phyloP scores from a whole-genome alignment of 2,329 filamentous ascomycete genomes.

The Teratosphaeria nubilosa region DNA sequence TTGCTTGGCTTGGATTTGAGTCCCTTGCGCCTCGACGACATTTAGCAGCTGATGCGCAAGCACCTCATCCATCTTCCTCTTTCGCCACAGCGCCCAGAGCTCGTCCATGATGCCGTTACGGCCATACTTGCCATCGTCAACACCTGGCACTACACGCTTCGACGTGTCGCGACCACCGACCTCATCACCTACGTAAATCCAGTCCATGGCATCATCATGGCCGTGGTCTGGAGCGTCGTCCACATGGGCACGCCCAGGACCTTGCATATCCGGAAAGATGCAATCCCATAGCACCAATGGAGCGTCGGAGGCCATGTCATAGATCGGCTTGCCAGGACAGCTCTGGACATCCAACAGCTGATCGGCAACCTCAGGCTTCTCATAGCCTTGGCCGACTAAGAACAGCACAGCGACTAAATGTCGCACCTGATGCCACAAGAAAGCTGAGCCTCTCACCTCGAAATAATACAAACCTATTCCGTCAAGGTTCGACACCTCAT shows the following conservation, averaged over 20 bases:
- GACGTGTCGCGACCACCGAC: constrained; percentile 24
- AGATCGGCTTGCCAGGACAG: constrained; percentile 69
- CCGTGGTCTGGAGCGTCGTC: constrained; percentile 3
- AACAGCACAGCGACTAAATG: constrained; percentile 93
- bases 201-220: constrained; percentile 54
- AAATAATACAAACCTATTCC: constrained; percentile 70
- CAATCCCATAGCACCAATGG: constrained; percentile 96
- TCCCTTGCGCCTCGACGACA: constrained; percentile 38
- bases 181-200: constrained; percentile 70
- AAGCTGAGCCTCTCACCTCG: constrained; percentile 78
- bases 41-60: constrained; percentile 66
- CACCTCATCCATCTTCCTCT: constrained; percentile 81
- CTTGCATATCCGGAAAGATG: constrained; percentile 56
- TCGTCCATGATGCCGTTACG: constrained; percentile 58
- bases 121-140: constrained; percentile 52
- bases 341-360: constrained; percentile 62
- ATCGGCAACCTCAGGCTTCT: constrained; percentile 61
- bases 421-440: constrained; percentile 96
- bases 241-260: background rate
- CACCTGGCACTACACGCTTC: constrained; percentile 25
- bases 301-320: constrained; percentile 81
- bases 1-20: background rate
- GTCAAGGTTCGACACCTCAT: constrained; percentile 43
- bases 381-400: constrained; percentile 78
- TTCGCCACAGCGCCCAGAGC: constrained; percentile 75